Evolutionary conservation across 1,284 basidiomycete species (phyloP), one percentile per base, ranked within the genome.

Genomic region (Ganoderma boninense): DNA sequence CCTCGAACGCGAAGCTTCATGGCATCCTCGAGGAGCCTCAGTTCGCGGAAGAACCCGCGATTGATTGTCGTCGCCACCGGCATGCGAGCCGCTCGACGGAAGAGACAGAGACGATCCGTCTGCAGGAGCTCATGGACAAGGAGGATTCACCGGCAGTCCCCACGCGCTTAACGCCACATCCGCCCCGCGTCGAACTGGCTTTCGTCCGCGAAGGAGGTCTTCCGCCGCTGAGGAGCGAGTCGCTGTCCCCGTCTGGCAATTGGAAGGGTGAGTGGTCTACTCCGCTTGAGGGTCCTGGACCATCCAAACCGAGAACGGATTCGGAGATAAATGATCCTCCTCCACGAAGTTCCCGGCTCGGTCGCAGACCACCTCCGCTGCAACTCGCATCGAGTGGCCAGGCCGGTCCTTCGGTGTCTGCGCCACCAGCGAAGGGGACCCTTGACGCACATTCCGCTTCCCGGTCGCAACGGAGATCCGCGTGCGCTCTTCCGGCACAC

Each of bases 1-100:
- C 72, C 6, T 49, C 68, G 52, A 64, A 66, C 32, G 18, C 54
- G 13, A 73, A 74, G 44, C 68, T 71, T 23, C 70, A 78, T 18
- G 76, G 73, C 14, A 74, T 77, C 54, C 79, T 79, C 46, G 73
- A 78, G 71, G 79, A 80, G 70, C 62, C 73, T 11, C 56, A 57
- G 18, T 62, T 54, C 26, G 71, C 74, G 2, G 72, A 62, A 8
- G 77, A 78, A 44, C 13, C 60, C 57, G 38, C 16, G n/a, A 35
- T 6, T 20, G 78, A 77, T 18, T 46, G 68, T 32, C 69, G 73
- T 20, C 54, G 54, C 29, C 69, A 73, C 13, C 54, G 54, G 29
- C 67, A 70, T 43, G 43, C 32, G 1, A 69, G 65, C 46, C 62
- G 60, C 18, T 61, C 68, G 10, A 67, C 73, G 2, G 67, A 70